Evolutionary conservation across 345 rosid genomes (phyloP).

Genomic region (Balakata baccata): DNA sequence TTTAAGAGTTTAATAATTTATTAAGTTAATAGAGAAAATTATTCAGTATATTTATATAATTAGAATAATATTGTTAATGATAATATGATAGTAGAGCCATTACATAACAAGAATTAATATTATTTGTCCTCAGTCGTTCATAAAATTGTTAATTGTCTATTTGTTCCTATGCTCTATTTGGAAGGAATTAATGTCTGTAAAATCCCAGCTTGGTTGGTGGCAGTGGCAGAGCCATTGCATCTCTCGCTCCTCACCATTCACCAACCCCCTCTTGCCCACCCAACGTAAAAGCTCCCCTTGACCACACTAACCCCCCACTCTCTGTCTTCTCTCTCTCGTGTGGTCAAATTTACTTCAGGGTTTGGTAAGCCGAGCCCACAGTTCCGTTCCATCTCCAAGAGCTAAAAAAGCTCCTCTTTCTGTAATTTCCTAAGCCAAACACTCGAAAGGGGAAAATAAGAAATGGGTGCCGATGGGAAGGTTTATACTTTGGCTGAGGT

Average conservation of each 20-base stretch:
- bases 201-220: constrained; percentile 8
- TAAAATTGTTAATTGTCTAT: too few species aligned
- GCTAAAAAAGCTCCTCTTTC: background rate
- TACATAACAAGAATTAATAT: too few species aligned
- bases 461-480: constrained; percentile 63
- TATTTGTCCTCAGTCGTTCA: too few species aligned
- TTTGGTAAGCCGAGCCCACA: background rate
- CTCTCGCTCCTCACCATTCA: constrained; percentile 1
- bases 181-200: background rate
- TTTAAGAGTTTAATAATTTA: too few species aligned
- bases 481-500: constrained; percentile 67
- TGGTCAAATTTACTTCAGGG: background rate
- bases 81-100: too few species aligned
- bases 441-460: background rate
- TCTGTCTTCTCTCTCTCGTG: background rate
- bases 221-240: constrained; percentile 18
- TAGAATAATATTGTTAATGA: too few species aligned
- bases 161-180: too few species aligned
- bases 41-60: too few species aligned
- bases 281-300: background rate
- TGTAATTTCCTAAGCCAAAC: background rate
- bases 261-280: background rate
- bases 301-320: constrained; percentile 7
- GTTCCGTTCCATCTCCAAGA: background rate
- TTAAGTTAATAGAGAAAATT: too few species aligned